Evolutionary conservation across 176 grass and related monocot species (phyloP), one percentile per base, ranked within the genome.

Genomic region (Bromus sterilis): DNA sequence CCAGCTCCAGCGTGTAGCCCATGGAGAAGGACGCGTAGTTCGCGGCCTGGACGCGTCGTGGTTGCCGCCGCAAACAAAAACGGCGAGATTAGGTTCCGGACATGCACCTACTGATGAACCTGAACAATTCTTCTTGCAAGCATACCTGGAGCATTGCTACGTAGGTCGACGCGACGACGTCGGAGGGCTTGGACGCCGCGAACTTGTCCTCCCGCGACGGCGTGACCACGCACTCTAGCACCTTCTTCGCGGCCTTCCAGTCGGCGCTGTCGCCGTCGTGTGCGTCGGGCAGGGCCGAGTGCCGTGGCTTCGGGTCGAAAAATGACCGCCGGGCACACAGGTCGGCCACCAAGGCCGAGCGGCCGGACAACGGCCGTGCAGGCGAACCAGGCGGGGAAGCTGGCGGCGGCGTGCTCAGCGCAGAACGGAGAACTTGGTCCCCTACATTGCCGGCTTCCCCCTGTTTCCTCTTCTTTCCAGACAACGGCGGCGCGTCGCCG

Each of bases 381-480:
- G 3, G 4, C 14, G 11, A 12, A 1, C 18, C 34, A 4, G 65
- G 65, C n/a, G 13, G 26, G 12, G 59, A 29, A 16, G 61, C 61
- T 33, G 61, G 61, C 3, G 61, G 61, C 3, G 66, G 36, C 36
- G 36, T 14, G 66, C 1, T 41, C 11, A 6, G 37, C 6, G 40
- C 3, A 4, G 37, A 70, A 16, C 37, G 66, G 37, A 21, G 0
- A 28, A 26, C 3, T 25, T 12, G n/a, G 35, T 24, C n/a, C 41
- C 41, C 24, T 28, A 13, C 23, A 16, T 0, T 7, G 4, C 4
- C 64, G 20, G 11, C 36, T 1, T 68, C 71, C 4, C 16, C 37
- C 16, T 6, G 29, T 20, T 76, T 87, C 51, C 78, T 76, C 72
- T 87, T 87, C 37, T 40, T 82, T 1, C 23, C 16, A 3, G 51